Percentiles rank a stretch among this genome's conserved stretches.
Conservation (phyloP, 208 protist genomes). For the Trypanosoma conorhini region DNA sequence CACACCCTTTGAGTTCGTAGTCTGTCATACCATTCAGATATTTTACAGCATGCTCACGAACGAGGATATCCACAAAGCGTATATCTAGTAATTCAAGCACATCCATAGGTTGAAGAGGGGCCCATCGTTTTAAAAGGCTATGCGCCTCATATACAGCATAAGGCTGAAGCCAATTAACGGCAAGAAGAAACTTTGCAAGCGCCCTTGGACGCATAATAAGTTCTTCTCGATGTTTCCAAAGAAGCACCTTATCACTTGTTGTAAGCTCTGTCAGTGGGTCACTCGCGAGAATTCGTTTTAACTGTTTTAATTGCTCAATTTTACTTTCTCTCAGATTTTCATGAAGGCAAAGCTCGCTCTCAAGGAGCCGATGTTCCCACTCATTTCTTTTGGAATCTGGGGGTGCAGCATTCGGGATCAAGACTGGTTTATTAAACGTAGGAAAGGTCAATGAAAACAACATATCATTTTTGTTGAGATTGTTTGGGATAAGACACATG, state of each 20-base stretch:
- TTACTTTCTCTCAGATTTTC: constrained; percentile 39
- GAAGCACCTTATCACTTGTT: constrained; percentile 53
- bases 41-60: constrained; percentile 73
- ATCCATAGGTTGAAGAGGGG: constrained; percentile 53
- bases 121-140: constrained; percentile 52
- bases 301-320: constrained; percentile 52
- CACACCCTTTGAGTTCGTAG: constrained; percentile 67
- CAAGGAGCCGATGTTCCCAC: constrained; percentile 18
- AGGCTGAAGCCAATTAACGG: constrained; percentile 68
- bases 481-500: constrained; percentile 40
- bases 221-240: constrained; percentile 73
- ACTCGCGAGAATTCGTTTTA: constrained; percentile 53
- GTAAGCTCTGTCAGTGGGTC: constrained; percentile 66
- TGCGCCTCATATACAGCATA: constrained; percentile 67
- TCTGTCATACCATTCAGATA: constrained; percentile 61
- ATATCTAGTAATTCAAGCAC: constrained; percentile 82
- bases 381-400: constrained; percentile 32
- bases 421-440: constrained; percentile 45
- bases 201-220: constrained; percentile 53
- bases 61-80: constrained; percentile 59
- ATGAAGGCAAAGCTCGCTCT: constrained; percentile 27
- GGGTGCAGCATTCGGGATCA: constrained; percentile 50
- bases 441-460: constrained; percentile 43
- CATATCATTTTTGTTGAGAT: constrained; percentile 34
- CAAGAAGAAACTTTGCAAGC: constrained; percentile 74